Evolutionary conservation across 192 early-diverging fungal species (phyloP), one percentile per base, ranked within the genome.

Genomic region (Umbelopsis vinacea): DNA sequence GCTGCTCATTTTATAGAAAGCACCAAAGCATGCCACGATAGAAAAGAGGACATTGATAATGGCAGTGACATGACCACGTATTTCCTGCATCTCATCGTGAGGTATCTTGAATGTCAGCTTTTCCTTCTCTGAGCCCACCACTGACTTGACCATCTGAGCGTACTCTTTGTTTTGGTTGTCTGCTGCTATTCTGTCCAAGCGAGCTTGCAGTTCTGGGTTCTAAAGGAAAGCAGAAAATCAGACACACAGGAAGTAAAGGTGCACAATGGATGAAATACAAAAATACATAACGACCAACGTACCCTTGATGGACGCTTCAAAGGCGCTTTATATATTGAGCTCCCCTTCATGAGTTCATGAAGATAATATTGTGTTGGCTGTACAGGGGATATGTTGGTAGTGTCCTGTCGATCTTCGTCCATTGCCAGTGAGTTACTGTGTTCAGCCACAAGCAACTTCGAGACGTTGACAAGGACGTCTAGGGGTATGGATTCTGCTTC

Each of bases 151-250:
- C 57, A 63, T 63, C 11, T 37, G 26, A 0, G 57, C 57, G 33
- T 63, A 63, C 17, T 63, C 57, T 63, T 63, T 63, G 33, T 63
- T 63, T 14, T 38, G 33, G 37, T 63, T 63, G 5, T 63, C 57
- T 37, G 33, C 57, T 17, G 57, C 26, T n/a, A 63, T 63, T 33
- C 37, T 63, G 26, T 63, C 57, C 33, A 63, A 14, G 29, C 57
- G 57, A 29, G 57, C 57, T n/a, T 63, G 57, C 33, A 63, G 29
- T 63, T 63, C 57, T 63, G 57, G 33, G 33, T 63, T 63, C 57
- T 63, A 19, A n/a, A 17, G 6, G 3, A 19, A 60, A 38, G 10
- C 17, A 17, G 23, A 33, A n/a, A 15, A 22, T 53, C 9, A 33
- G 6, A 26, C 6, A 24, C n/a, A 57, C 6, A 29, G 54, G n/a